Conservation (phyloP, 2,329 filamentous ascomycete species). For the Didymosphaeria variabile region DNA sequence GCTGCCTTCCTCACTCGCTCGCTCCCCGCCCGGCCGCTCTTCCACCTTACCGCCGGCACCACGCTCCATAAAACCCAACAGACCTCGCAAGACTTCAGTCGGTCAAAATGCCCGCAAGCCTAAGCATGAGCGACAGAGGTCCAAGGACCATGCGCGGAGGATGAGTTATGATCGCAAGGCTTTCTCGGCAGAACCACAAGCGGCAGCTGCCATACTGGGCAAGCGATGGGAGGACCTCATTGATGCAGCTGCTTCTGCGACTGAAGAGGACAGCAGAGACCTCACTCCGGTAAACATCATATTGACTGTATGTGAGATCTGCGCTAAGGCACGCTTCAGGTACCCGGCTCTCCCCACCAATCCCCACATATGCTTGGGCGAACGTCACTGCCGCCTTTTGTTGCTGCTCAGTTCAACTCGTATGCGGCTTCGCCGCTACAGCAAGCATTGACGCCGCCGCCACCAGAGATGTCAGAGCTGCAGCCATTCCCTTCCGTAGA, state of each 20-base stretch:
- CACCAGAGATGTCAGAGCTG: conserved; percentile 55
- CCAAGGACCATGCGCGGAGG: conserved; percentile 76
- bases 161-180: conserved; percentile 81
- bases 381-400: conserved; percentile 68
- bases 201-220: conserved; percentile 74
- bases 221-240: conserved; percentile 97
- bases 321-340: conserved; percentile 44
- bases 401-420: conserved; percentile 64
- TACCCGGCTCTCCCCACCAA: conserved; percentile 60
- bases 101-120: conserved; percentile 78
- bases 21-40: conserved; percentile 85
- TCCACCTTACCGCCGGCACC: conserved; percentile 88
- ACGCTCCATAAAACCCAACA: conserved; percentile 72
- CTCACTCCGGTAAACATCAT: conserved; percentile 77
- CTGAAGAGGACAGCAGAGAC: conserved; percentile 88
- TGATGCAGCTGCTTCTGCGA: conserved; percentile 91
- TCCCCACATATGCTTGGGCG: conserved; percentile 62
- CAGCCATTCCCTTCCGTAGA: conserved; percentile 91
- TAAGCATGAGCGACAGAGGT: conserved; percentile 83
- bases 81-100: conserved; percentile 86
- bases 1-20: conserved; percentile 81
- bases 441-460: conserved; percentile 85
- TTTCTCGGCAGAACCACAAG: conserved; percentile 83
- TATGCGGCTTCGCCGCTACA: conserved; percentile 93
- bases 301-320: conserved; percentile 19